Evolutionary conservation across 495 filamentous ascomycete species (phyloP).

Genomic region (Lepraria neglecta): DNA sequence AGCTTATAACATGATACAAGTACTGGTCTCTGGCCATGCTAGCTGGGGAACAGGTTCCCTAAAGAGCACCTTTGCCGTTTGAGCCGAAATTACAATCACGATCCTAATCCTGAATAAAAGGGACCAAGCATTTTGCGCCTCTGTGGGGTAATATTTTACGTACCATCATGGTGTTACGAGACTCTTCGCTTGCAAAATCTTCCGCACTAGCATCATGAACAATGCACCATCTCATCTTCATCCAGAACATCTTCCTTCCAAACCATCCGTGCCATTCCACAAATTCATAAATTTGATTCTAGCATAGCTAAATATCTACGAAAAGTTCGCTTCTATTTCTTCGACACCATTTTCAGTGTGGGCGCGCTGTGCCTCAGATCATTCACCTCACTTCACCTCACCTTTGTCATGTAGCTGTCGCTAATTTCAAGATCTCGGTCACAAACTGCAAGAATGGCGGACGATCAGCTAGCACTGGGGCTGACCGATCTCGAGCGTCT

Average conservation of each 20-base stretch:
- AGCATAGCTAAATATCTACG: neutral
- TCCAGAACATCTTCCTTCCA: neutral
- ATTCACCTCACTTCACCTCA: neutral
- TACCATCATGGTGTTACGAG: neutral
- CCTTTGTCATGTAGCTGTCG: neutral
- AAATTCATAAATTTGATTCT: neutral
- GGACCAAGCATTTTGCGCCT: neutral
- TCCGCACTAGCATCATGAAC: neutral
- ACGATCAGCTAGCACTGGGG: neutral
- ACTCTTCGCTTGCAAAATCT: neutral
- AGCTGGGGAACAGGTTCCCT: neutral
- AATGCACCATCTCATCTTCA: neutral
- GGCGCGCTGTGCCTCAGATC: neutral
- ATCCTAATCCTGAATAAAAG: neutral
- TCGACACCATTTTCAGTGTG: neutral
- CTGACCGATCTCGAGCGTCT: neutral
- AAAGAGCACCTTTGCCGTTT: neutral
- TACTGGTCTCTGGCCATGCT: too few relatives aligned
- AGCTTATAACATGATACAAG: too few relatives aligned
- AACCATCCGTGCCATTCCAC: neutral
- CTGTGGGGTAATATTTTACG: neutral
- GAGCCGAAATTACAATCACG: neutral
- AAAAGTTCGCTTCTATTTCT: neutral
- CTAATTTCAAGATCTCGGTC: too few relatives aligned
- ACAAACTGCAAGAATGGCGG: too few relatives aligned